Percentiles rank a stretch among this genome's conserved stretches.
phyloP scores from a whole-genome alignment of 1,284 basidiomycete genomes.

The Cryptococcus jaspeensis region DNA sequence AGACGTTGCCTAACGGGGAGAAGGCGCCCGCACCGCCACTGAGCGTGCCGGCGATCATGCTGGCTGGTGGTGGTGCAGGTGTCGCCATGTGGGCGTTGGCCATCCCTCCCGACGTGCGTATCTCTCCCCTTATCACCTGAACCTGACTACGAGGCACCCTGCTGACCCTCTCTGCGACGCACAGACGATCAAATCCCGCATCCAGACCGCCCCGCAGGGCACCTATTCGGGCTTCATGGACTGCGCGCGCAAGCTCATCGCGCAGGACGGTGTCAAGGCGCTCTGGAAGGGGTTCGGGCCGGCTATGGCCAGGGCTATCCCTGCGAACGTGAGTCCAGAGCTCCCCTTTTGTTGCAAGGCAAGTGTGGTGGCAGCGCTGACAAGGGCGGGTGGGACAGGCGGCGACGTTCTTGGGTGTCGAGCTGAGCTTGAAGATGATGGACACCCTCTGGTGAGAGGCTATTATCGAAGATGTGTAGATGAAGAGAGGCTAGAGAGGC shows the following conservation, averaged over 20 bases:
- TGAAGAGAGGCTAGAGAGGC: no score
- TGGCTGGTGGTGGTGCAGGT: slow-evolving; percentile 92
- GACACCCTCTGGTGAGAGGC: slow-evolving; percentile 40
- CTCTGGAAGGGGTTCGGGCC: slow-evolving; percentile 98
- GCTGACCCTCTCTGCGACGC: neutral
- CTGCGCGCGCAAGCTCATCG: slow-evolving; percentile 87
- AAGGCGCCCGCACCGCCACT: slow-evolving; percentile 76
- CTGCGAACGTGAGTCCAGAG: slow-evolving; percentile 60
- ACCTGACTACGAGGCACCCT: no score
- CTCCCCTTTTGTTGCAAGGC: neutral
- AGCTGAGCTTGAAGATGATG: slow-evolving; percentile 51
- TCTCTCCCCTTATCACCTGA: slow-evolving; percentile 3
- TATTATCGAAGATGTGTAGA: no score
- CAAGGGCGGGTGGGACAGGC: slow-evolving; percentile 18
- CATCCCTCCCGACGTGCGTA: slow-evolving; percentile 86
- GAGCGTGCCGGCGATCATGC: slow-evolving; percentile 81
- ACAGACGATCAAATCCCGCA: slow-evolving; percentile 90
- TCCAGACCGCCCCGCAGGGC: slow-evolving; percentile 95
- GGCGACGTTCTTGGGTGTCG: slow-evolving; percentile 52
- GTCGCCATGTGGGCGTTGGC: slow-evolving; percentile 97
- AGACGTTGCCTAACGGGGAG: slow-evolving; percentile 52
- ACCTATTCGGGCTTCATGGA: slow-evolving; percentile 94
- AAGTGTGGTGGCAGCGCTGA: neutral
- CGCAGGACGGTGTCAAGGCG: slow-evolving; percentile 82
- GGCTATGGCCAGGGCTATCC: slow-evolving; percentile 80